Conservation (phyloP, 2,329 filamentous ascomycete genomes). For the Polytolypa hystricis region DNA sequence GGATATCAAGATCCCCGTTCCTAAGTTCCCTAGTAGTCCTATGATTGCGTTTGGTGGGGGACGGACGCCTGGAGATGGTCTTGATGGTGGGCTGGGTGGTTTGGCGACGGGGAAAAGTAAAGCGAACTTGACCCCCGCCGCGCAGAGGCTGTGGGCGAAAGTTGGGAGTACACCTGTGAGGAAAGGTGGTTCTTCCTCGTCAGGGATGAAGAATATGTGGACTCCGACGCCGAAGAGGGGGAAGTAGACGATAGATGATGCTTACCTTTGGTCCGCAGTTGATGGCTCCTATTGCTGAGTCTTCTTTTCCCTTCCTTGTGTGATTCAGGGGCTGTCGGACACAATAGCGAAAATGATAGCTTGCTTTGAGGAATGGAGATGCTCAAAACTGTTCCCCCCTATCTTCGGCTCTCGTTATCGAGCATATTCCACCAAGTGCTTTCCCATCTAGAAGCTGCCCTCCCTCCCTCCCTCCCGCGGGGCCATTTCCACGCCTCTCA, state of each 20-base stretch:
- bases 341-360: no score
- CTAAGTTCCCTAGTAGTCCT: constrained; percentile 31
- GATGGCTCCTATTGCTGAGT: neutral
- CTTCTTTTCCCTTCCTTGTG: neutral
- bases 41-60: constrained; percentile 24
- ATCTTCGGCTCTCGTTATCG: no score
- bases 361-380: no score
- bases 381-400: no score
- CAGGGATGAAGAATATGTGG: constrained; percentile 27
- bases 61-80: constrained; percentile 15
- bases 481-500: no score
- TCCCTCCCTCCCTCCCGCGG: no score
- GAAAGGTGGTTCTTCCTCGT: constrained; percentile 9
- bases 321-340: no score
- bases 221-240: constrained; percentile 25
- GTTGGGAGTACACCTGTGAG: constrained; percentile 26
- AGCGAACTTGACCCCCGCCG: constrained; percentile 34
- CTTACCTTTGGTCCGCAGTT: neutral
- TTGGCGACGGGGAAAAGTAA: constrained; percentile 7
- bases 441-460: no score
- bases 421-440: no score
- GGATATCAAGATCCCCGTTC: constrained; percentile 42
- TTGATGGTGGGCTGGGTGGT: constrained; percentile 11
- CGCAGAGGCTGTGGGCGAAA: constrained; percentile 30
- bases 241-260: constrained; percentile 11